Conservation (phyloP, 177 flowering plant genomes). For the Telopea speciosissima region DNA sequence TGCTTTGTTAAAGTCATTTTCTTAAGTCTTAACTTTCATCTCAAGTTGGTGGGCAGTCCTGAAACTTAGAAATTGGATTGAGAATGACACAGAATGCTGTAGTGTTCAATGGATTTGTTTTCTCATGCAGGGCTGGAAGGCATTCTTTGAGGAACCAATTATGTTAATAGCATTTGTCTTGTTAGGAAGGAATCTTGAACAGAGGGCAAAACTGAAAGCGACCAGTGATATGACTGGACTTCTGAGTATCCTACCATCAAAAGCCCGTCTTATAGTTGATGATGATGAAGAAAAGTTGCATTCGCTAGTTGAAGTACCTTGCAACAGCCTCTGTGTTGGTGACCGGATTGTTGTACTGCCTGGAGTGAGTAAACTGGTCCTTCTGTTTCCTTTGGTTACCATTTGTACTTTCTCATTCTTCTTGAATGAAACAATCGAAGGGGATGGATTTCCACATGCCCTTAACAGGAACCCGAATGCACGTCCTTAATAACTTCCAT, state of each 20-base stretch:
- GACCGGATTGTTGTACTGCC: constrained; percentile 85
- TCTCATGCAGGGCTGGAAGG: constrained; percentile 88
- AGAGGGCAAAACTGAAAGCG: constrained; percentile 93
- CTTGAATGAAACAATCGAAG: background rate
- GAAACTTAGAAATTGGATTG: background rate
- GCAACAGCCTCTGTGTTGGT: constrained; percentile 68
- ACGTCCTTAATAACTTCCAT: too few relatives aligned
- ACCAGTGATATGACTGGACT: constrained; percentile 98
- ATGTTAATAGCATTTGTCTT: constrained; percentile 97
- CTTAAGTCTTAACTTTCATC: background rate
- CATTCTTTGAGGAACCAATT: constrained; percentile 96
- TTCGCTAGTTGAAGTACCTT: constrained; percentile 81
- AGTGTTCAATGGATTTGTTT: constrained; percentile 11
- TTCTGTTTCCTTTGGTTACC: constrained; percentile 1
- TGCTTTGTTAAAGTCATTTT: constrained; percentile 6
- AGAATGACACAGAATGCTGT: background rate
- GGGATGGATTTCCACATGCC: too few relatives aligned
- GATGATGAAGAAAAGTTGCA: constrained; percentile 28
- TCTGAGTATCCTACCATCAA: constrained; percentile 76
- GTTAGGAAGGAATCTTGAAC: constrained; percentile 95
- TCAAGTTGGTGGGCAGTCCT: background rate
- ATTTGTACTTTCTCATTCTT: background rate
- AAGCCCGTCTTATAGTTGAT: constrained; percentile 83
- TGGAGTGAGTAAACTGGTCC: constrained; percentile 56
- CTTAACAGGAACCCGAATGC: too few relatives aligned